Percentiles rank a stretch among this genome's conserved stretches.
Evolutionary conservation across 805 yeast species (phyloP).

Genomic region (Lachancea waltii): DNA sequence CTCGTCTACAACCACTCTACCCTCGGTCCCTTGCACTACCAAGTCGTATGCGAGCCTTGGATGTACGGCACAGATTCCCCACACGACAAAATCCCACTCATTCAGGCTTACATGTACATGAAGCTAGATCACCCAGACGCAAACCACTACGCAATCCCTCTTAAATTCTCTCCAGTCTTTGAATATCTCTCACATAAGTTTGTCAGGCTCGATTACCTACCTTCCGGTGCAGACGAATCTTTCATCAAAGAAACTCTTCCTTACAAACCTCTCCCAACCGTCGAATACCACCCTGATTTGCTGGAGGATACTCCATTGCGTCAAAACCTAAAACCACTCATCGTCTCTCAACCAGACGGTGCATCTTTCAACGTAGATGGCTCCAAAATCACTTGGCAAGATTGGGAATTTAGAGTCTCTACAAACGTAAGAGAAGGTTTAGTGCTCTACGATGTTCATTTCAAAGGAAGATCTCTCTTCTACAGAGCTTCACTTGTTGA

Average conservation of each 20-base stretch:
- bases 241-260: constrained; percentile 48
- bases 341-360: constrained; percentile 73
- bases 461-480: constrained; percentile 69
- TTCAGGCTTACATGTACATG: constrained; percentile 72
- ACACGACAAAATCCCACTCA: constrained; percentile 45
- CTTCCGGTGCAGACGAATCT: constrained; percentile 62
- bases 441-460: constrained; percentile 62
- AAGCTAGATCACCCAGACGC: constrained; percentile 62
- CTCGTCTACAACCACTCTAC: constrained; percentile 22
- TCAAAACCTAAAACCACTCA: constrained; percentile 57
- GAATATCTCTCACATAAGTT: constrained; percentile 54
- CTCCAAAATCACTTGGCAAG: constrained; percentile 68
- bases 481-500: constrained; percentile 70
- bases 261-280: constrained; percentile 53
- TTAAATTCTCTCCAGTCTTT: constrained; percentile 68
- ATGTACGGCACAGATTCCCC: constrained; percentile 75
- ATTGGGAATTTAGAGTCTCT: constrained; percentile 71
- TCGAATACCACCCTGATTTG: constrained; percentile 70
- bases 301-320: constrained; percentile 45
- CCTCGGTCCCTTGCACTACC: constrained; percentile 19
- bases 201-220: constrained; percentile 66
- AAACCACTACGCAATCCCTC: constrained; percentile 69
- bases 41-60: constrained; percentile 71
- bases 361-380: constrained; percentile 59
- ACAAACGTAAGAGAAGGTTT: constrained; percentile 74